Evolutionary conservation across 2,329 filamentous ascomycete genomes (phyloP).

Genomic region (Thermothelomyces thermophilus): DNA sequence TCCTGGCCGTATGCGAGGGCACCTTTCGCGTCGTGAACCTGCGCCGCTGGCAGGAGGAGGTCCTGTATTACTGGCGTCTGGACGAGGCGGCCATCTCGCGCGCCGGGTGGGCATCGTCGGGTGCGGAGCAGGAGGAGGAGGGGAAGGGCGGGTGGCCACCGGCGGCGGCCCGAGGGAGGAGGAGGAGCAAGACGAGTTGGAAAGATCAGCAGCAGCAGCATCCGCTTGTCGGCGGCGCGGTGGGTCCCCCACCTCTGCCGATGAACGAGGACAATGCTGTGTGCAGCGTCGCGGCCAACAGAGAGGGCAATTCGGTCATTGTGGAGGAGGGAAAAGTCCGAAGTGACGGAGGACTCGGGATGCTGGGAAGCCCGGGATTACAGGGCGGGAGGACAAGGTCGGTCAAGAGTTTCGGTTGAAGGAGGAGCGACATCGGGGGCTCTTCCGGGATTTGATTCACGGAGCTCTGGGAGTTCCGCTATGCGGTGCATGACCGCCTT

Average conservation of each 20-base stretch:
- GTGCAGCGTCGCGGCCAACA: no score
- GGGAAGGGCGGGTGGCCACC: no score
- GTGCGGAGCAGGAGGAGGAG: no score
- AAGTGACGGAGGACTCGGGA: slow-evolving; percentile 6
- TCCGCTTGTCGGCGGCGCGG: no score
- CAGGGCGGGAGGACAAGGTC: not conserved
- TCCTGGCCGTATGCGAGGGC: slow-evolving; percentile 34
- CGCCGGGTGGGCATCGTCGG: no score
- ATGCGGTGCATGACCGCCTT: not conserved
- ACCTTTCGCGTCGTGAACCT: slow-evolving; percentile 30
- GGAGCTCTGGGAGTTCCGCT: not conserved
- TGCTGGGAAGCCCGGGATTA: not conserved
- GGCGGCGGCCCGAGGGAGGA: no score
- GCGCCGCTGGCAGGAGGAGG: slow-evolving; percentile 37
- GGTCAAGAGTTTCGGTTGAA: slow-evolving; percentile 1
- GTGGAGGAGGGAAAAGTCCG: slow-evolving; percentile 3
- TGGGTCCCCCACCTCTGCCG: no score
- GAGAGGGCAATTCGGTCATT: slow-evolving; percentile 14
- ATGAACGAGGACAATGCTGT: no score
- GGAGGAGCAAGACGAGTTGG: no score
- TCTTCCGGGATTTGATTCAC: not conserved
- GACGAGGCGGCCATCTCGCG: slow-evolving; percentile 33
- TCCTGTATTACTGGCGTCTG: slow-evolving; percentile 35
- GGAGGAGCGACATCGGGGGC: no score
- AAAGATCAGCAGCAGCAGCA: no score